Base-by-base conservation (phyloP, 139 green algal species). In the Yamagishiella unicocca region DNA sequence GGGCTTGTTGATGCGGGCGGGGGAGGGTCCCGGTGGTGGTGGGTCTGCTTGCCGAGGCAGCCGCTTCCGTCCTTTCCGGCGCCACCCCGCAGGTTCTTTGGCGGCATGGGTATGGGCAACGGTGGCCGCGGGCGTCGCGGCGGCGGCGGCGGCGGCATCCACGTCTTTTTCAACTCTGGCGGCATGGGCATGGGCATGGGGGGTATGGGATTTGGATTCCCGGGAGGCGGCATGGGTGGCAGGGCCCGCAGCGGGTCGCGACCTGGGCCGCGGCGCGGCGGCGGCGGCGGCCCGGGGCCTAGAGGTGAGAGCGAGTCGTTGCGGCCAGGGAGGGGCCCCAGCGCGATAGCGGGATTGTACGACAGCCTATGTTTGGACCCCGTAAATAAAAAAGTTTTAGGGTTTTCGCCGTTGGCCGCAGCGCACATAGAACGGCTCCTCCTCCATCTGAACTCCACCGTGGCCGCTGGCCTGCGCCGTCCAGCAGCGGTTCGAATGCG, bases 41-140 rank as follows among this genome's bases (percentile, higher is more conserved):
- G 50, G 50, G n/a, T n/a, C n/a, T n/a, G n/a, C 50, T 58, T 17
- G 17, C 50, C 50, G 17, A 58, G 50, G 14, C 50, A 58, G 17
- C 50, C 50, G 50, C 50, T 12, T 58, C 50, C 50, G 17, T 58
- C 25, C 22, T 68, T 35, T 31, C 61, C 61, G 21, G 22, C 61
- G 21, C 61, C 31, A 22, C n/a, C 25, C 9, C 6, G 14, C 58
- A 85, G 79, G 79, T 88, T 88, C 37, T 88, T 88, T 62, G 83
- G 83, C 25, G 83, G 83, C 37, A 88, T 88, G 83, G 40, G 66
- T 31, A 87, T 87, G 81, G 82, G 82, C 38, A 42, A 46, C 7
- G 64, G 68, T 22, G 53, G 70, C n/a, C 61, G 72, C 29, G 37
- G 29, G 7, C 25, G 78, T 5, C 53, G 77, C 19, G 76, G 35